Evolutionary conservation across 495 filamentous ascomycete species (phyloP), one percentile per base, ranked within the genome.

Genomic region (Neurospora sp.): DNA sequence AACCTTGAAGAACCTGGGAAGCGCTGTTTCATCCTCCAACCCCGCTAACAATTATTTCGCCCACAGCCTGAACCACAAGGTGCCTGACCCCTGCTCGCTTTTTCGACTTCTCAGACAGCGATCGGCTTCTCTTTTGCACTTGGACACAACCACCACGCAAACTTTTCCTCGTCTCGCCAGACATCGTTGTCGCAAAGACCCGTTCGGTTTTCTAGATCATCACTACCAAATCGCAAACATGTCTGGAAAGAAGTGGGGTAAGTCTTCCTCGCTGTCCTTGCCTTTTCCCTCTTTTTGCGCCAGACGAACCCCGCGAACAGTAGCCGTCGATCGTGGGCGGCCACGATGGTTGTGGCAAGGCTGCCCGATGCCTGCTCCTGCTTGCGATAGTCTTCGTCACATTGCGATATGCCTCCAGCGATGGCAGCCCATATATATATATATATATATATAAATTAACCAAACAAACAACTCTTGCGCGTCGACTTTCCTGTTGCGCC

Each of bases 181-280:
- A 61, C 53, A 61, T 18, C 53, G 53, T 31, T 35, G 22, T 61
- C 53, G 53, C 53, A 61, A 61, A 61, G 22, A 61, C 22, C 27
- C 53, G 5, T 61, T 61, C 53, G 53, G 53, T 61, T 61, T 61
- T 35, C 53, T 61, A 31, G 27, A 31, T 61, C 7, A 31, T 35
- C 53, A 35, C 53, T 61, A 31, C 53, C 53, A 39, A 44, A 38
- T 40, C 70, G 71, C 71, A 73, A 75, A 35, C 68, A 81, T 81
- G 79, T 71, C 79, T 74, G 75, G 73, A 40, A 81, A 81, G 74
- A 76, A 71, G 76, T 80, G 79, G 79, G 79, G 79, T 81, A 80
- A 78, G 79, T 78, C 41, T n/a, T 66, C 40, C 42, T 73, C 59
- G 68, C 75, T 73, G 70, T 70, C 27, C 42, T 79, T 72, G 70